Base-by-base conservation (phyloP, 129 eudicot genomes). In the Pittosporum tobira region DNA sequence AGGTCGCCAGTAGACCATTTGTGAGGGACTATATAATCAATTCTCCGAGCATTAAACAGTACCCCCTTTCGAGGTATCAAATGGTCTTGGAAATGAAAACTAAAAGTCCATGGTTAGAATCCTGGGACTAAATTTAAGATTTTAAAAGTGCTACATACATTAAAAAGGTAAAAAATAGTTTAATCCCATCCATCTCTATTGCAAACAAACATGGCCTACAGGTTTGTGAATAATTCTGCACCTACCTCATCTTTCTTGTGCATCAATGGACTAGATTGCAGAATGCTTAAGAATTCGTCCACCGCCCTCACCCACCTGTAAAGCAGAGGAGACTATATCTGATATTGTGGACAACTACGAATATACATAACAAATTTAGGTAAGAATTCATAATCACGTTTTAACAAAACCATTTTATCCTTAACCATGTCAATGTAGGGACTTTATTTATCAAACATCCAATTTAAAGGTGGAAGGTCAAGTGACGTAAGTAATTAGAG, bases 251-350 rank as follows among this genome's bases (percentile, higher is more conserved):
- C 71, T 78, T 74, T 74, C 66, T 64, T 71, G 61, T 72, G 78
- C 67, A 75, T 77, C 51, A 77, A 66, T 13, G 80, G 62, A 73
- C 96, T 91, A 56, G 90, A 78, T 44, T 74, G 77, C 61, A 91
- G 85, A 67, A 77, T 68, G 21, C 69, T 65, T 50, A 84, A 74
- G 48, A 69, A 93, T 61, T 93, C 99, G 44, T 84, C 85, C 27
- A 82, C 83, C 7, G 94, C 96, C 66, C 94, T 77, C 30, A 93
- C 96, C 99, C 99, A 93, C 99, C 96, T 87, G 75, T 64, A 63
- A 72, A 48, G n/a, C 6, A 52, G 52, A 51, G 9, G 8, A 64
- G 24, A 28, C 18, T 18, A 31, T 10, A 31, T 13, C 10, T 31
- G 44, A 18, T n/a, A 31, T 1, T 18, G 49, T 9, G 13, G 4